phyloP scores from a whole-genome alignment of 2,329 filamentous ascomycete genomes.

The Ceratocystis harringtonii region DNA sequence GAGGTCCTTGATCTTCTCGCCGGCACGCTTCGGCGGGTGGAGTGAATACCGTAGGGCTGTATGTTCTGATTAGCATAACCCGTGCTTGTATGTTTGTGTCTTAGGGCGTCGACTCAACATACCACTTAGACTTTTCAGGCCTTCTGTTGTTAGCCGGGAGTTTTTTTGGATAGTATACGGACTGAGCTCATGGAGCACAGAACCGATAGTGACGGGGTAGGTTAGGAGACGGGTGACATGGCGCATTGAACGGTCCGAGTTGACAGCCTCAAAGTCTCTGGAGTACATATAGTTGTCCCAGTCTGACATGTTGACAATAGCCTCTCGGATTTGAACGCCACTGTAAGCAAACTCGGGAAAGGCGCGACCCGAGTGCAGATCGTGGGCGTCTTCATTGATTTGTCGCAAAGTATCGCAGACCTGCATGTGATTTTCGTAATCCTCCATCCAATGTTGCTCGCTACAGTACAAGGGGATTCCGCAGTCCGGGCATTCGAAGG shows the following conservation, averaged over 20 bases:
- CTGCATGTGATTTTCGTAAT: slow-evolving; percentile 84
- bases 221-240: slow-evolving; percentile 88
- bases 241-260: slow-evolving; percentile 77
- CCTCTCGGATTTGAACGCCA: slow-evolving; percentile 77
- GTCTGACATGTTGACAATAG: slow-evolving; percentile 90
- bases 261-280: slow-evolving; percentile 76
- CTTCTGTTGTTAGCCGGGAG: slow-evolving; percentile 69
- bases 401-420: slow-evolving; percentile 83
- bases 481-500: slow-evolving; percentile 93
- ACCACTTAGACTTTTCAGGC: slow-evolving; percentile 88
- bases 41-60: slow-evolving; percentile 81
- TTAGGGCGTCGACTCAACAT: slow-evolving; percentile 25
- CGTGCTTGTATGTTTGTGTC: background rate
- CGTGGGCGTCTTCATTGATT: slow-evolving; percentile 97
- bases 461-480: slow-evolving; percentile 88
- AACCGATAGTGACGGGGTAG: slow-evolving; percentile 83
- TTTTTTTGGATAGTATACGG: slow-evolving; percentile 69
- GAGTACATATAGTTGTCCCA: slow-evolving; percentile 97
- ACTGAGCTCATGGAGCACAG: slow-evolving; percentile 83
- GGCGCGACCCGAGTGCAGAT: slow-evolving; percentile 73
- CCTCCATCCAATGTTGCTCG: slow-evolving; percentile 87
- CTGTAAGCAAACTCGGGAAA: slow-evolving; percentile 93
- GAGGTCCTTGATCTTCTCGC: slow-evolving; percentile 59
- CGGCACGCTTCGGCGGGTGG: slow-evolving; percentile 66
- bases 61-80: slow-evolving; percentile 5